Evolutionary conservation across 441 rosid species (phyloP), one percentile per base, ranked within the genome.

Genomic region (Rhodomyrtus psidioides): DNA sequence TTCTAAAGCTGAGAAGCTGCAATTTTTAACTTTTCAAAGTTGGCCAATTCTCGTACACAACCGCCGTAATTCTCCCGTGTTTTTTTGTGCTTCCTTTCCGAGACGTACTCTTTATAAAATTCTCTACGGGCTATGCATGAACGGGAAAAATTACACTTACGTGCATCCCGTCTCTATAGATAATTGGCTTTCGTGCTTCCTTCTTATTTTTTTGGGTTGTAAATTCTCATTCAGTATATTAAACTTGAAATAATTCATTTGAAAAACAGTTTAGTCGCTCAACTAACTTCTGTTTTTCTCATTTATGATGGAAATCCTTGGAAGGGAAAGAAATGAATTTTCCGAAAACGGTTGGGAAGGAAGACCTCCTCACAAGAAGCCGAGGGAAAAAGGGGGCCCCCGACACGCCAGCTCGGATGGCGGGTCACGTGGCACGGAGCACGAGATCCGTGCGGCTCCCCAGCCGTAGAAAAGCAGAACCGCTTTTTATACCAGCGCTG

Each of bases 391-490:
- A 17, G 16, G 8, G 23, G 30, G 3, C 6, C 1, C 3, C 26
- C 58, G 12, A 9, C 28, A 26, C 56, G 21, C 83, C 57, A 83
- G 53, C 51, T 57, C 26, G 42, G 65, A 53, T 14, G 49, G 57
- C 30, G 34, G 56, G 46, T 56, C 90, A 81, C 89, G 90, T 87
- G 88, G 86, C 28, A 9, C 58, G 19, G 55, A 16, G 24, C 91
- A 88, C 89, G 92, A 88, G 89, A 87, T 84, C 60, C 75, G 84
- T 28, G 88, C 85, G 39, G 39, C 27, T 81, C 21, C 53, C 53
- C 53, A 42, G 74, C 76, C 83, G 75, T 54, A 44, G 84, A 85
- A 85, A 65, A 53, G 83, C 82, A 26, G 34, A 62, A 65, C 83
- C 62, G 39, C 87, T 65, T 87, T 82, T 85, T 74, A 9, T 27